These are phyloP conservation scores for Ceratobasidium sp. DNA, from an alignment of 1,284 basidiomycete species.

Conservation along the genomic window DNA sequence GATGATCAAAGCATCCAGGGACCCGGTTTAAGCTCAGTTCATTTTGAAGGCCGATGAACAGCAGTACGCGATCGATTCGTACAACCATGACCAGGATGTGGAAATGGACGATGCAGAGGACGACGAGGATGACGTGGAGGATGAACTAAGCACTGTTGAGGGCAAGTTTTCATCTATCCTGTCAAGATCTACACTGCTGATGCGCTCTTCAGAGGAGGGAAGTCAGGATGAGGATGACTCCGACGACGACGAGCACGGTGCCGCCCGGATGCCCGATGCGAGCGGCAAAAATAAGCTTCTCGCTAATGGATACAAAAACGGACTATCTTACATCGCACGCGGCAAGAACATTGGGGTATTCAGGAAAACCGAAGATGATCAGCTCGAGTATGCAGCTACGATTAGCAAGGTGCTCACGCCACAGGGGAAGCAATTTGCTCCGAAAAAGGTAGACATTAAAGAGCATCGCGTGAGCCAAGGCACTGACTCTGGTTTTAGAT, in stretches of 20 bases:
- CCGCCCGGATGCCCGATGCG: conserved; percentile 52
- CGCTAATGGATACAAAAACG: conserved; percentile 95
- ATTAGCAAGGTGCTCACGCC: conserved; percentile 87
- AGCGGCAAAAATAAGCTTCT: conserved; percentile 88
- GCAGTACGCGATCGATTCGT: conserved; percentile 75
- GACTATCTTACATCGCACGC: conserved; percentile 94
- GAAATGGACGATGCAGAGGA: conserved; percentile 83
- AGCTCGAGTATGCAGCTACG: conserved; percentile 88
- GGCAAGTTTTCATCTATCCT: conserved; percentile 61
- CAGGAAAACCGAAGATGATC: conserved; percentile 79
- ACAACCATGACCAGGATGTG: conserved; percentile 72
- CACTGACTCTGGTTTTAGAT: conserved; percentile 63
- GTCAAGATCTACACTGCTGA: conserved; percentile 25
- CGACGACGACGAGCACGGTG: conserved; percentile 59
- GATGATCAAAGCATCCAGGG: neutral
- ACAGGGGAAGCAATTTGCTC: conserved; percentile 86
- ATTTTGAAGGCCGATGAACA: conserved; percentile 74
- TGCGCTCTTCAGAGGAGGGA: conserved; percentile 53
- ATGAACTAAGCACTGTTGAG: conserved; percentile 63
- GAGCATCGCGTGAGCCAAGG: neutral
- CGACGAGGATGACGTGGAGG: conserved; percentile 79
- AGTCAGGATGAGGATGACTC: conserved; percentile 66
- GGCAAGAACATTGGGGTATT: conserved; percentile 99
- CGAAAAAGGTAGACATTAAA: conserved; percentile 74
- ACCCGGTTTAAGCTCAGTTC: neutral